These are phyloP conservation scores for Colletotrichum camelliae DNA, from an alignment of 2,329 filamentous ascomycete genomes.

Conservation along the genomic window DNA sequence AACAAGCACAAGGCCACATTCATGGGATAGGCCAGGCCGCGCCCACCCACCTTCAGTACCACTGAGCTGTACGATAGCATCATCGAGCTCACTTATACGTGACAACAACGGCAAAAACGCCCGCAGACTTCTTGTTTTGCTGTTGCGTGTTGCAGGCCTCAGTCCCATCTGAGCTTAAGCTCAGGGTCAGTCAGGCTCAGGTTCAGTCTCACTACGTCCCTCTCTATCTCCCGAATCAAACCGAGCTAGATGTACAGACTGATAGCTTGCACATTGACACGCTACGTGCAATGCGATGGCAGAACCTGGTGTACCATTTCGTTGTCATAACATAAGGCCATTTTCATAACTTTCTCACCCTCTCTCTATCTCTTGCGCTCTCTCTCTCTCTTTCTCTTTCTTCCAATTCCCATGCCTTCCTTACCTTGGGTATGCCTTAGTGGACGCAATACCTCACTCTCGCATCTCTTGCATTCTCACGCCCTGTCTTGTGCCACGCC, in stretches of 20 bases:
- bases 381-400: not conserved
- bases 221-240: not conserved
- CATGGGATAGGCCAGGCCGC: not conserved
- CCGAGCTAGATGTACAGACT: not conserved
- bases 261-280: not conserved
- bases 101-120: not conserved
- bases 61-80: not conserved
- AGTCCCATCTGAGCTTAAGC: not conserved
- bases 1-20: constrained; percentile 1
- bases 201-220: not conserved
- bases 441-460: not conserved
- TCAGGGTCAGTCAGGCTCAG: not conserved
- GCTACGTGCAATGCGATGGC: not conserved
- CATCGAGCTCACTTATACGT: not conserved
- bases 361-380: not conserved
- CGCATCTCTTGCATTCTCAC: not conserved
- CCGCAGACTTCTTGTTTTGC: not conserved
- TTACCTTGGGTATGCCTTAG: not conserved
- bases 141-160: not conserved
- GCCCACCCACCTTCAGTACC: not conserved
- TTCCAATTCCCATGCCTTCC: not conserved
- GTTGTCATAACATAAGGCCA: not conserved
- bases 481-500: not conserved
- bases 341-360: not conserved
- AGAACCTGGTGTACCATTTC: not conserved